Conservation (phyloP, 441 rosid genomes). For the Viola pubescens region DNA sequence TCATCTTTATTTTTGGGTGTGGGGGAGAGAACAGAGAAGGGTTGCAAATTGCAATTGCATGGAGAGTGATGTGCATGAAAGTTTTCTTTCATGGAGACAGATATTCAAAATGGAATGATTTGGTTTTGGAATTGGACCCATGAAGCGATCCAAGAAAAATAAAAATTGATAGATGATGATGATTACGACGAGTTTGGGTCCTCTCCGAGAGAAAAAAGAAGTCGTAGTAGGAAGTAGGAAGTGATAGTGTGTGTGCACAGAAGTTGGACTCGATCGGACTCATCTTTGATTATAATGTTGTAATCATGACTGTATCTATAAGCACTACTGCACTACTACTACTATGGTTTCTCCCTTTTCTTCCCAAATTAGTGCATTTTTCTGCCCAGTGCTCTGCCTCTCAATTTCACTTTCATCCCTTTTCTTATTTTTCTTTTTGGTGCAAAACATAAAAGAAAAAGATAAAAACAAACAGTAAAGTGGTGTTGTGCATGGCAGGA, state of each 20-base stretch:
- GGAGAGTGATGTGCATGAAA: conserved; percentile 29
- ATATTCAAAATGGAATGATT: conserved; percentile 50
- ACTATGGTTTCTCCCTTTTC: background rate
- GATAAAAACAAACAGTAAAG: too few species aligned
- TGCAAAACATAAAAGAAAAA: too few species aligned
- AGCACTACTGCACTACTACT: background rate
- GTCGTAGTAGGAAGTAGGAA: conserved; percentile 14
- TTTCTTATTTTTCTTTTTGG: too few species aligned
- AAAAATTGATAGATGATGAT: conserved; percentile 6
- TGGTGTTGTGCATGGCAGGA: too few species aligned
- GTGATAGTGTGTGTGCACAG: conserved; percentile 11
- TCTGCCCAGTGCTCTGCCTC: background rate
- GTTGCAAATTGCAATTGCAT: conserved; percentile 16
- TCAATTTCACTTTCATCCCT: too few species aligned
- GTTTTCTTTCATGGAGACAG: conserved; percentile 33
- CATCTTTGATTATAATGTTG: conserved; percentile 29
- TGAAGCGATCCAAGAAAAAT: too few species aligned
- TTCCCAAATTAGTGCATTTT: background rate
- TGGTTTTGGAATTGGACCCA: conserved; percentile 13
- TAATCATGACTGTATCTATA: conserved; percentile 41
- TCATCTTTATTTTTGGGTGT: background rate
- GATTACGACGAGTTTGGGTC: background rate
- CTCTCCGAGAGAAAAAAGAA: conserved; percentile 12
- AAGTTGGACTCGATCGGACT: conserved; percentile 14
- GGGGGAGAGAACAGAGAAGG: too few species aligned